Percentiles rank a stretch among this genome's conserved stretches.
phyloP scores from a whole-genome alignment of 441 rosid genomes.

The Geranium incanum region DNA sequence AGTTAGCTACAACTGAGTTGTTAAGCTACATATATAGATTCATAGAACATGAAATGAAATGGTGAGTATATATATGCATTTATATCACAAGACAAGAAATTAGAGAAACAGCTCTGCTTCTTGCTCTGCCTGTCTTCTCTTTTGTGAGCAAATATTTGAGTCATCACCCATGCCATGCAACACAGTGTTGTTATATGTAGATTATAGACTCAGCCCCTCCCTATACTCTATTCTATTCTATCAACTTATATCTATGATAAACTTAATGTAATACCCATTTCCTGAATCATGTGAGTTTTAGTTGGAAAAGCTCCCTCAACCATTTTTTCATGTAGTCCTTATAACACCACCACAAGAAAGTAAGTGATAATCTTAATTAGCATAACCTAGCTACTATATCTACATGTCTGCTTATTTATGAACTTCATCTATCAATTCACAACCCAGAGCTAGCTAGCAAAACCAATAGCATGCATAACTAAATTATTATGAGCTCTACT shows the following conservation, averaged over 20 bases:
- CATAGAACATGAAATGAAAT: slow-evolving; percentile 4
- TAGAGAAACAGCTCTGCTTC: background rate
- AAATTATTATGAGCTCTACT: background rate
- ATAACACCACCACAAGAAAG: background rate
- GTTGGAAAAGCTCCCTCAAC: background rate
- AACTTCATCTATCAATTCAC: background rate
- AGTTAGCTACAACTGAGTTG: background rate
- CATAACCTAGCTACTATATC: background rate
- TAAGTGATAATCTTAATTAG: background rate
- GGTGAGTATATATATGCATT: background rate
- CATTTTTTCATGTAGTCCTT: background rate
- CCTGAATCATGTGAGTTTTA: slow-evolving; percentile 10
- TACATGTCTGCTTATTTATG: background rate
- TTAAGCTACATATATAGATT: background rate
- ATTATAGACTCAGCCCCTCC: background rate
- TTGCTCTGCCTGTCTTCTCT: slow-evolving; percentile 8
- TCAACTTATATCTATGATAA: background rate
- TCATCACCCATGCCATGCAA: slow-evolving; percentile 5
- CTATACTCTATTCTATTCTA: background rate
- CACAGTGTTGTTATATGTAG: background rate
- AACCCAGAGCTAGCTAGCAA: background rate
- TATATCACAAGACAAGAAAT: background rate
- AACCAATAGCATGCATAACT: background rate
- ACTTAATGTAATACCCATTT: background rate
- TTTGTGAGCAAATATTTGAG: slow-evolving; percentile 6